Conservation (phyloP, 1,284 basidiomycete genomes). For the Hypsizygus ulmarius region DNA sequence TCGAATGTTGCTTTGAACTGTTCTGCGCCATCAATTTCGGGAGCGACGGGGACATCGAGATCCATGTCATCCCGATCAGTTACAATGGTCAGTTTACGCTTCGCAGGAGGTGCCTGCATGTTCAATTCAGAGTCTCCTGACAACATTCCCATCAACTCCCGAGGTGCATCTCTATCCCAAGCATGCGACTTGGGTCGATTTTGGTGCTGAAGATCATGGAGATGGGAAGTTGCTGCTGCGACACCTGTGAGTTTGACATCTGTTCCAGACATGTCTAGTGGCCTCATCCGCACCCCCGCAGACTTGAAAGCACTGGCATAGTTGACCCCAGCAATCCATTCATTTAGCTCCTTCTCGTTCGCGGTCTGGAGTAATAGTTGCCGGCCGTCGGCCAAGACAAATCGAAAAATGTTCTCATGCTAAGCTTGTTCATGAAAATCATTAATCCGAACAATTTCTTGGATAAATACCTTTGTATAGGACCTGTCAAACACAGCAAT, state of each 20-base stretch:
- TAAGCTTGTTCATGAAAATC: constrained; percentile 27
- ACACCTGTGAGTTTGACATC: constrained; percentile 78
- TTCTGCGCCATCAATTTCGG: constrained; percentile 52
- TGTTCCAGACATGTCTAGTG: constrained; percentile 63
- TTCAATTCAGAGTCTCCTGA: constrained; percentile 27
- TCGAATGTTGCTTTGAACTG: constrained; percentile 83
- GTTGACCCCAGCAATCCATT: constrained; percentile 93
- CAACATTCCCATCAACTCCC: constrained; percentile 40
- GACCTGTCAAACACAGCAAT: constrained; percentile 79
- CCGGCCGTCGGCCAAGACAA: constrained; percentile 73
- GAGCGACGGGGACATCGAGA: constrained; percentile 41
- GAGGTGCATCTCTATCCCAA: constrained; percentile 45
- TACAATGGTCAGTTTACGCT: constrained; percentile 30
- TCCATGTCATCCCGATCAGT: constrained; percentile 34
- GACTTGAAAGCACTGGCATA: constrained; percentile 93
- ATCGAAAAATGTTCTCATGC: constrained; percentile 76
- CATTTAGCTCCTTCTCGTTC: constrained; percentile 77
- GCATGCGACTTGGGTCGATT: constrained; percentile 36
- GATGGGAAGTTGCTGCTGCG: constrained; percentile 79
- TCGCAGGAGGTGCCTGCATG: constrained; percentile 22
- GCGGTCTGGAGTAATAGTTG: constrained; percentile 81
- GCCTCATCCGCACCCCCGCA: constrained; percentile 81
- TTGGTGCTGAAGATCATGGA: constrained; percentile 57
- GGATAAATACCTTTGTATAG: constrained; percentile 63
- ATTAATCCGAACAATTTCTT: neutral